phyloP scores from a whole-genome alignment of 1,284 basidiomycete genomes.

The Fomitiporia mediterranea region DNA sequence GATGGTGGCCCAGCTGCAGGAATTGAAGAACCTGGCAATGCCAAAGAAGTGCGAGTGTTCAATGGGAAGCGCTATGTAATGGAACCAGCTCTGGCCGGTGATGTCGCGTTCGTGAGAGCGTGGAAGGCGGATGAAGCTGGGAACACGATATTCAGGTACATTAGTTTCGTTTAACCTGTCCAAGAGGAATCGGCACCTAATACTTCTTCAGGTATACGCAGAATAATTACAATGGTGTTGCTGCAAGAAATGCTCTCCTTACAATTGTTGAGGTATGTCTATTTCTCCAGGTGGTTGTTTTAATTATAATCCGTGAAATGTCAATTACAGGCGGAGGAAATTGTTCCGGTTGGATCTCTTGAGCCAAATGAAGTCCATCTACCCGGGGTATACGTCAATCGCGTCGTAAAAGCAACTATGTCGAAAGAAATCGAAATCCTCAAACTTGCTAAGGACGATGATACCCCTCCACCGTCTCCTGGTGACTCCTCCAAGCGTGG shows the following conservation, averaged over 20 bases:
- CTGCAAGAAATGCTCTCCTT: constrained; percentile 86
- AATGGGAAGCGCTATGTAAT: constrained; percentile 82
- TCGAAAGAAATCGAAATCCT: constrained; percentile 79
- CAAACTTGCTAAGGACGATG: constrained; percentile 51
- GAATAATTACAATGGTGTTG: constrained; percentile 83
- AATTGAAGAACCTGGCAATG: constrained; percentile 64
- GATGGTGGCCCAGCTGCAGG: constrained; percentile 61
- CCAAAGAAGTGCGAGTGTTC: constrained; percentile 79
- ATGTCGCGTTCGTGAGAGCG: constrained; percentile 86
- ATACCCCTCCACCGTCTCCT: constrained; percentile 26
- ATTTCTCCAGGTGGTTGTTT: neutral
- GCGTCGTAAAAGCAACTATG: constrained; percentile 75
- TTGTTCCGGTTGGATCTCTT: constrained; percentile 83
- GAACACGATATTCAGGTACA: constrained; percentile 79
- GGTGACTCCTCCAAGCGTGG: constrained; percentile 48
- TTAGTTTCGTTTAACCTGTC: constrained; percentile 12
- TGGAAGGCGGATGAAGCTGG: constrained; percentile 95
- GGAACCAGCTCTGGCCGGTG: constrained; percentile 83
- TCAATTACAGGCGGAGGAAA: constrained; percentile 77
- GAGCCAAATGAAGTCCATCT: constrained; percentile 83
- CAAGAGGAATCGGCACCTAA: neutral
- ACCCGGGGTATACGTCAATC: constrained; percentile 84
- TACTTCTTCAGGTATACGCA: constrained; percentile 64
- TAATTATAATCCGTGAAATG: neutral
- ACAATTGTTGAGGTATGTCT: constrained; percentile 81